These are phyloP conservation scores for Prunus yedoensis DNA, from an alignment of 331 rosid genomes.

Conservation along the genomic window DNA sequence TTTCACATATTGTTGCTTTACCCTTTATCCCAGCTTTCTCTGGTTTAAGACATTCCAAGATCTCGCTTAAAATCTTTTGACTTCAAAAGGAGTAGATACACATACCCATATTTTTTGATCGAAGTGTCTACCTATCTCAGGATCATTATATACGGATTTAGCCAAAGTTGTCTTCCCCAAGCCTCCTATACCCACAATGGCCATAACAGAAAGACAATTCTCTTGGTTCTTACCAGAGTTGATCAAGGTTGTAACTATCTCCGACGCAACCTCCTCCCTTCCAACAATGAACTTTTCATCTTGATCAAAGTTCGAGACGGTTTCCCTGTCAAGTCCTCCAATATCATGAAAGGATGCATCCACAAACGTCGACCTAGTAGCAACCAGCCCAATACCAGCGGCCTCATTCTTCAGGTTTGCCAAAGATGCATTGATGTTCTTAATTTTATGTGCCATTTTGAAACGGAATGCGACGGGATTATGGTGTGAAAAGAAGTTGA, in stretches of 20 bases:
- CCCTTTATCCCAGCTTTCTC: neutral
- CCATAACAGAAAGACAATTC: neutral
- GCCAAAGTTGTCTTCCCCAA: slow-evolving; percentile 12
- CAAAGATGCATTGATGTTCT: too few species aligned
- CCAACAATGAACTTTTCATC: neutral
- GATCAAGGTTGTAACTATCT: neutral
- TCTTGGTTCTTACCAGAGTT: neutral
- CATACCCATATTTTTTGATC: neutral
- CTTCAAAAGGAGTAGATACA: neutral
- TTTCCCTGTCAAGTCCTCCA: neutral
- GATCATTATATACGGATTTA: neutral
- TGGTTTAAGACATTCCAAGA: neutral
- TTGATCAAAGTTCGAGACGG: neutral
- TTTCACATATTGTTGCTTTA: too few species aligned
- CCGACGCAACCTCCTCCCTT: neutral
- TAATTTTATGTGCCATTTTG: too few species aligned
- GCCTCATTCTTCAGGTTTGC: neutral
- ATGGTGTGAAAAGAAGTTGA: slow-evolving; percentile 4
- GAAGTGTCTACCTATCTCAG: neutral
- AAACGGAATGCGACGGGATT: neutral
- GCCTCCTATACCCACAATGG: neutral
- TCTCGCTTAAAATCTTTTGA: neutral
- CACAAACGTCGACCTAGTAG: neutral
- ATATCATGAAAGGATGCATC: neutral
- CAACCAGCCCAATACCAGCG: neutral